Conservation (phyloP, 1,284 basidiomycete genomes). For the Sutorius eximius region DNA sequence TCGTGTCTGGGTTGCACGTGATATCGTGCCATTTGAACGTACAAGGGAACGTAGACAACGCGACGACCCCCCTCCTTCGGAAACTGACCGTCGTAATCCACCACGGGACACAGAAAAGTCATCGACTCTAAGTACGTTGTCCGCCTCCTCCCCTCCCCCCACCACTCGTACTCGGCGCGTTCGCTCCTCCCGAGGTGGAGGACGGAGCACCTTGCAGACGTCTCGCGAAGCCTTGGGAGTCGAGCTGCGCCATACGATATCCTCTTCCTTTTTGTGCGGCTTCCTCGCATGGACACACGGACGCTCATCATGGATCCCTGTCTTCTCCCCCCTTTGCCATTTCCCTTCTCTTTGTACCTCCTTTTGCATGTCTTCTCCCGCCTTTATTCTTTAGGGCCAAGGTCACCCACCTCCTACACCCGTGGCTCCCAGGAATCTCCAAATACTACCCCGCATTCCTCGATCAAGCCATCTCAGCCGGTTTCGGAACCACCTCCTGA, state of each 20-base stretch:
- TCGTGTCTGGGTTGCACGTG: constrained; percentile 21
- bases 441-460: constrained; percentile 3
- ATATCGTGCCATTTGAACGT: constrained; percentile 15
- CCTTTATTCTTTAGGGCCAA: constrained; percentile 55
- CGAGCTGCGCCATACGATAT: constrained; percentile 42
- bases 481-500: constrained; percentile 11
- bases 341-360: constrained; percentile 35
- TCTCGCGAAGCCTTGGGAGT: constrained; percentile 55
- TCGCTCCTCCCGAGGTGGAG: constrained; percentile 52
- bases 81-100: constrained; percentile 37
- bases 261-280: constrained; percentile 44
- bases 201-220: constrained; percentile 42
- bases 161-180: constrained; percentile 42
- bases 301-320: constrained; percentile 54
- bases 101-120: constrained; percentile 44
- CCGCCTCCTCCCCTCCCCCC: constrained; percentile 56
- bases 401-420: constrained; percentile 40
- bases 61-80: constrained; percentile 22
- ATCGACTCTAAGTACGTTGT: constrained; percentile 75
- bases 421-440: constrained; percentile 29
- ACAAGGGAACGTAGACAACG: constrained; percentile 29
- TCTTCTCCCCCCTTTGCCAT: constrained; percentile 31
- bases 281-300: constrained; percentile 51
- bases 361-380: constrained; percentile 38
- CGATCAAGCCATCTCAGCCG: constrained; percentile 23